Evolutionary conservation across 805 yeast species (phyloP).

Genomic region (Cyberlindnera saturnus): DNA sequence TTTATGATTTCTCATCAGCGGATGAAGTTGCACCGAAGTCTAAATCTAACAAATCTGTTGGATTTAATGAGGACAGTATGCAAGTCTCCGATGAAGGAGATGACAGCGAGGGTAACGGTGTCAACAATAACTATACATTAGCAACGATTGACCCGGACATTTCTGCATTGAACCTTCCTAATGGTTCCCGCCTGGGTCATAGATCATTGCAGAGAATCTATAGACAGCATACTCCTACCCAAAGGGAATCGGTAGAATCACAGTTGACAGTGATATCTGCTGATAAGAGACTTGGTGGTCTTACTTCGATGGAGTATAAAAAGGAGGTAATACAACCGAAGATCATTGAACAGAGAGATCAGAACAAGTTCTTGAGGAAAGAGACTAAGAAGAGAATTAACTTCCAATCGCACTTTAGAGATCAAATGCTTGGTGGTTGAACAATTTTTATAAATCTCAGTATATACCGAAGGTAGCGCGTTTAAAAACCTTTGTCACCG

Average conservation of each 20-base stretch:
- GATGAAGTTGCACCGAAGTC: slow-evolving; percentile 32
- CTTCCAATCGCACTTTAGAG: slow-evolving; percentile 81
- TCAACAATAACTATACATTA: slow-evolving; percentile 27
- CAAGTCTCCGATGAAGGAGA: slow-evolving; percentile 9
- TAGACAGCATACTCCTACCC: slow-evolving; percentile 54
- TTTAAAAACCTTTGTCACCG: slow-evolving; percentile 7
- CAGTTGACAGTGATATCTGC: slow-evolving; percentile 71
- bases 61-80: slow-evolving; percentile 28
- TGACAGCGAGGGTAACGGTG: slow-evolving; percentile 23
- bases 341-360: slow-evolving; percentile 38
- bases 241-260: slow-evolving; percentile 48
- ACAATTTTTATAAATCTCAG: neutral
- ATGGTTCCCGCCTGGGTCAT: slow-evolving; percentile 78
- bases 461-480: neutral
- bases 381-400: slow-evolving; percentile 70
- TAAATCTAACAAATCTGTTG: slow-evolving; percentile 24
- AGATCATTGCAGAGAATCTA: slow-evolving; percentile 66
- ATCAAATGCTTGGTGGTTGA: slow-evolving; percentile 47
- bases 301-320: slow-evolving; percentile 54
- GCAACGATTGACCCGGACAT: slow-evolving; percentile 49
- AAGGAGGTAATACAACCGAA: slow-evolving; percentile 43
- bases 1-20: slow-evolving; percentile 76
- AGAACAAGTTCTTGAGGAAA: slow-evolving; percentile 33
- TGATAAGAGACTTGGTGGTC: slow-evolving; percentile 55
- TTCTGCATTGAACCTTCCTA: slow-evolving; percentile 64